Base-by-base conservation (phyloP, 2,329 filamentous ascomycete genomes). In the Arthrobotrys entomopaga region DNA sequence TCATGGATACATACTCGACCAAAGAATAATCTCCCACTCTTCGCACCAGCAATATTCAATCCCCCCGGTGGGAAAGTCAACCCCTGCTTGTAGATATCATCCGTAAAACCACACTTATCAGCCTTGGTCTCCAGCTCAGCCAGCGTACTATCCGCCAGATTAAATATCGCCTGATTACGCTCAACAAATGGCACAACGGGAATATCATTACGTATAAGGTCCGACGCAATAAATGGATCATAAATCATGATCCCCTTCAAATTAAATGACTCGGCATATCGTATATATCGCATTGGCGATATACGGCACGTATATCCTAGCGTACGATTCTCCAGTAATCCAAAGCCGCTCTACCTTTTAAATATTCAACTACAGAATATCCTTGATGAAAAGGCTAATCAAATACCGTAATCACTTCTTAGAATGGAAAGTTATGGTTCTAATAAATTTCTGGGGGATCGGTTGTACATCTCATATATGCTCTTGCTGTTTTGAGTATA, bases 281-380 rank as follows among this genome's bases (percentile, higher is more conserved):
- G 77, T 81, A 76, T 85, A 82, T 53, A 84, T 86, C 56, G 84
- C 84, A 65, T 91, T 87, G 76, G 93, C 83, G 85, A 95, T 77
- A 57, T 77, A 77, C 3, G 76, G 69, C 16, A 77, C 65, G 26
- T 76, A 77, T 10, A 34, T 34, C 82, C 90, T 90, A 0, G 87
- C 90, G 77, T 91, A 92, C 0, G 86, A 89, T 80, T 91, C 90
- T 5, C 90, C 91, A 0, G 90, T 85, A 67, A 95, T 86, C 80
- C 90, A 94, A 7, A 92, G 85, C 76, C 90, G 90, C 78, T 19
- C 15, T 15, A n/a, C 42, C 42, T 16, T 57, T n/a, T 38, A 38
- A n/a, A 43, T 22, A n/a, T 16, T 19, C 11, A n/a, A 1, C 20
- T 59, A 48, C 40, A 22, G 8, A 10, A 34, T 34, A 6, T 34